phyloP scores from a whole-genome alignment of 2,329 filamentous ascomycete genomes.

The Fusarium agapanthi region DNA sequence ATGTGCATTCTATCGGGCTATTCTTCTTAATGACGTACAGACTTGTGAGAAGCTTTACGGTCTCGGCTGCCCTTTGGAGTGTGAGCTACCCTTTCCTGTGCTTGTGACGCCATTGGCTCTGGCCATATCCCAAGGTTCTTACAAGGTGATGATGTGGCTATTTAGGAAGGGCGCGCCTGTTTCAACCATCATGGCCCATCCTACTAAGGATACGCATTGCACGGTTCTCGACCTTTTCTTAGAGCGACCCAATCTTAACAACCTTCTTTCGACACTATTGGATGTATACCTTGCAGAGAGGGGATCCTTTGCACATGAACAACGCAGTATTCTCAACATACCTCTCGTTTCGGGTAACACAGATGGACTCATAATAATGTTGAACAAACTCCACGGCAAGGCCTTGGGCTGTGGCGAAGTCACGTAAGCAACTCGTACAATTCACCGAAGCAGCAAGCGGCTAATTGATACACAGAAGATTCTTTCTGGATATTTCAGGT shows the following conservation, averaged over 20 bases:
- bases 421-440: not conserved
- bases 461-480: fast-evolving
- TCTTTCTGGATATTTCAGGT: not conserved
- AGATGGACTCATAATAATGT: not conserved
- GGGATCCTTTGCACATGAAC: not conserved
- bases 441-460: not conserved
- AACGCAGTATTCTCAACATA: not conserved
- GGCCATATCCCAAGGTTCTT: not conserved
- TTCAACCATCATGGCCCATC: not conserved
- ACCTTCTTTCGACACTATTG: not conserved
- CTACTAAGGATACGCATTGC: fast-evolving
- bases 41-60: not conserved
- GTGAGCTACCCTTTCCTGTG: not conserved
- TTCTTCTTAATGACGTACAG: not conserved
- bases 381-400: not conserved
- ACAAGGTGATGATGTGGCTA: not conserved
- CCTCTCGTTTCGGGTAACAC: not conserved
- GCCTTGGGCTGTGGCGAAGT: fast-evolving
- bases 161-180: not conserved
- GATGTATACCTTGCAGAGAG: not conserved
- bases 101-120: not conserved
- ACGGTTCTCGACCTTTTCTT: not conserved
- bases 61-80: not conserved
- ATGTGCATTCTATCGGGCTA: not conserved
- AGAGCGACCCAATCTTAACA: not conserved